Evolutionary conservation across 176 grass and related monocot genomes (phyloP).

Genomic region (Tillandsia leiboldiana): DNA sequence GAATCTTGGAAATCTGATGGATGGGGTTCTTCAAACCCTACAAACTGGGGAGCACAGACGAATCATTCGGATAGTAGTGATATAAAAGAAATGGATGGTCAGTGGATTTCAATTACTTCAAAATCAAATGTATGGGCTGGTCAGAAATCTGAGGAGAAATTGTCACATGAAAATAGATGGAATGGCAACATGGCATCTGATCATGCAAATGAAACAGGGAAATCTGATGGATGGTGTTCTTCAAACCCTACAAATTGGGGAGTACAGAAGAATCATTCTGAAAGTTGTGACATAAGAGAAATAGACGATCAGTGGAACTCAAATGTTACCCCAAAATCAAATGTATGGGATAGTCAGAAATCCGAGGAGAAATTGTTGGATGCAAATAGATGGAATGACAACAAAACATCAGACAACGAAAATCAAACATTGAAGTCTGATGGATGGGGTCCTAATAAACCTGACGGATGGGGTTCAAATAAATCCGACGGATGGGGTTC

Average conservation of each 20-base stretch:
- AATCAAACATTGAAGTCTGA: conserved; percentile 42
- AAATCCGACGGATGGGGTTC: conserved; percentile 22
- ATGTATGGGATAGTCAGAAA: conserved; percentile 30
- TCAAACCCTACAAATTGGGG: conserved; percentile 35
- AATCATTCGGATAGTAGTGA: background rate
- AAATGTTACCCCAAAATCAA: conserved; percentile 8
- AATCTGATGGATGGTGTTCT: conserved; percentile 56
- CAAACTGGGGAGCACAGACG: conserved; percentile 24
- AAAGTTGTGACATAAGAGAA: conserved; percentile 3
- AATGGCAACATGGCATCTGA: conserved; percentile 26
- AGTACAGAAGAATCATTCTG: background rate
- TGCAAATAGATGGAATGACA: conserved; percentile 28
- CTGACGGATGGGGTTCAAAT: conserved; percentile 3
- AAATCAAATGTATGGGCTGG: conserved; percentile 28
- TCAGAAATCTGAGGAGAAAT: conserved; percentile 23
- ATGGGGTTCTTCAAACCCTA: conserved; percentile 44
- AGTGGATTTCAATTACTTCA: conserved; percentile 6
- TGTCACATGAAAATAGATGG: conserved; percentile 21
- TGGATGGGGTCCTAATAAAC: conserved; percentile 12
- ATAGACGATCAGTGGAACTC: conserved; percentile 20
- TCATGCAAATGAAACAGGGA: conserved; percentile 43
- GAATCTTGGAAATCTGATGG: conserved; percentile 50
- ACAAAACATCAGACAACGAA: conserved; percentile 19
- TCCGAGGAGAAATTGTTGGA: conserved; percentile 13
- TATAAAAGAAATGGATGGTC: conserved; percentile 18